Percentiles rank a stretch among this genome's conserved stretches.
Evolutionary conservation across 768 basidiomycete genomes (phyloP).

Genomic region (Agaricus blazei): DNA sequence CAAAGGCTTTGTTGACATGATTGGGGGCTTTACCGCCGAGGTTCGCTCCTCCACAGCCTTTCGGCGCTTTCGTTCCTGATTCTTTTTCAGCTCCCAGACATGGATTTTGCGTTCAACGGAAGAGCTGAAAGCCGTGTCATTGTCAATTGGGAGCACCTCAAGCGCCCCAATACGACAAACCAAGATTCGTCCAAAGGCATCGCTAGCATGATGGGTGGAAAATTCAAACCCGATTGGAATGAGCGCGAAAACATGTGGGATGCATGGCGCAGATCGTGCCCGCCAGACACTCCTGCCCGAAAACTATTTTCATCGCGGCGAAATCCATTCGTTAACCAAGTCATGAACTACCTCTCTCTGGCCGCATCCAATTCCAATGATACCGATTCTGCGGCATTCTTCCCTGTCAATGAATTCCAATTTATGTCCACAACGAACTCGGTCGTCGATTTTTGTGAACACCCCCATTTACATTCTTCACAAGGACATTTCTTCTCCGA

Average conservation of each 20-base stretch:
- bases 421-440: conserved; percentile 64
- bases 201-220: conserved; percentile 50
- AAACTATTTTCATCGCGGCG: conserved; percentile 79
- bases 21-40: conserved; percentile 60
- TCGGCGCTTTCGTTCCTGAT: not conserved
- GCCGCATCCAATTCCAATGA: conserved; percentile 11
- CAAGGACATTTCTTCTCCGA: conserved; percentile 99
- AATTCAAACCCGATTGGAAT: conserved; percentile 81
- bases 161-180: conserved; percentile 64
- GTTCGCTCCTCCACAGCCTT: conserved; percentile 30
- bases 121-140: conserved; percentile 92
- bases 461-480: conserved; percentile 77
- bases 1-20: conserved; percentile 69
- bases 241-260: conserved; percentile 90
- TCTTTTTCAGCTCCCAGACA: conserved; percentile 68
- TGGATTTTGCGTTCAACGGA: conserved; percentile 93
- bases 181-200: conserved; percentile 48
- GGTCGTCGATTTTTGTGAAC: conserved; percentile 69
- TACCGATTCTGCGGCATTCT: not conserved
- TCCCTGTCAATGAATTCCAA: conserved; percentile 28
- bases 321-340: conserved; percentile 29
- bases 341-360: conserved; percentile 22
- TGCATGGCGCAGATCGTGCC: conserved; percentile 87
- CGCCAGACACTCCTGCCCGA: conserved; percentile 72
- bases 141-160: conserved; percentile 86